Percentiles rank a stretch among this genome's conserved stretches.
Evolutionary conservation across 306 rosid species (phyloP).

Genomic region (Delonix regia): DNA sequence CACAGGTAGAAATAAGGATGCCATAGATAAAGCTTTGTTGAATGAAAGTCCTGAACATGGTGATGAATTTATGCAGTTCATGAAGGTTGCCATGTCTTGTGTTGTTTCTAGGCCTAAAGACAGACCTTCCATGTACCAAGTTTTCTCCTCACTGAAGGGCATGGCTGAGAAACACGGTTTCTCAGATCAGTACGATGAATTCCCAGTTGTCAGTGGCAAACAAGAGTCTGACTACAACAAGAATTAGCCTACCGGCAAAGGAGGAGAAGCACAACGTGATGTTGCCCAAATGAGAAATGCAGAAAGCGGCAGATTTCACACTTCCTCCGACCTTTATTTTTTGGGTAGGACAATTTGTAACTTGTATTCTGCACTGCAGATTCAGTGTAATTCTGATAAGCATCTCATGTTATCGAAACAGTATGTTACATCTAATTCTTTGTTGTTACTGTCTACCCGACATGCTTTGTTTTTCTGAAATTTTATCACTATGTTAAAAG

Average conservation of each 20-base stretch:
- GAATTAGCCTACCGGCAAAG: constrained; percentile 4
- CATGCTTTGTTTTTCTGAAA: neutral
- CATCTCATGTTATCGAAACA: neutral
- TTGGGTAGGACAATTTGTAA: constrained; percentile 4
- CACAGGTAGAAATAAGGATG: constrained; percentile 45
- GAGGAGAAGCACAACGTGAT: neutral
- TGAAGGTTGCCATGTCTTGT: constrained; percentile 54
- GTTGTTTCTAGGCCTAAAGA: constrained; percentile 61
- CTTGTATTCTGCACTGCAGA: constrained; percentile 23
- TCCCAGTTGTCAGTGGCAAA: constrained; percentile 45
- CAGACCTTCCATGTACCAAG: constrained; percentile 64
- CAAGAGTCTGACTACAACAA: constrained; percentile 33
- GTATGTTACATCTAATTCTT: neutral
- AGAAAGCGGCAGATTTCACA: constrained; percentile 22
- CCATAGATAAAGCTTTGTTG: constrained; percentile 51
- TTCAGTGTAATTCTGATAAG: constrained; percentile 30
- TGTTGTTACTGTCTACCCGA: neutral
- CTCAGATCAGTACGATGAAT: constrained; percentile 53
- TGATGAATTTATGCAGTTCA: constrained; percentile 54
- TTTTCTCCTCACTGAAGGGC: constrained; percentile 53
- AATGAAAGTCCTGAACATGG: constrained; percentile 50
- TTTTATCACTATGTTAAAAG: neutral
- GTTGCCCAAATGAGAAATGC: constrained; percentile 22
- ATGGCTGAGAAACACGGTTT: constrained; percentile 55
- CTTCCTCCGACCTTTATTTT: constrained; percentile 4